Percentiles rank a stretch among this genome's conserved stretches.
Evolutionary conservation across 1,284 basidiomycete genomes (phyloP).

Genomic region (Ustilago sp.): DNA sequence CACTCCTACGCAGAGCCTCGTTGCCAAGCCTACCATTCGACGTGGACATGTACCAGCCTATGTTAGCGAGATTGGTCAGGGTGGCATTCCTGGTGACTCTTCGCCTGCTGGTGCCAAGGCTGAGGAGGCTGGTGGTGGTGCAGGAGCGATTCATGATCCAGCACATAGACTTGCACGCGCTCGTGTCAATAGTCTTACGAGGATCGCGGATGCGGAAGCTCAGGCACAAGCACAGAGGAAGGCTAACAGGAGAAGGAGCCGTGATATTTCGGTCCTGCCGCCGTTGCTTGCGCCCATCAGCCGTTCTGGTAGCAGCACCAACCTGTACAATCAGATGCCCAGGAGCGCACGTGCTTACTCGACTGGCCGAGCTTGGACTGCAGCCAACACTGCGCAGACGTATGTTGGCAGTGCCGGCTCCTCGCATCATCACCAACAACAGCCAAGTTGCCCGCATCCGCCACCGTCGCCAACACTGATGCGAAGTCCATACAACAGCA

Average conservation of each 20-base stretch:
- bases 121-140: slow-evolving; percentile 4
- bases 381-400: slow-evolving; percentile 44
- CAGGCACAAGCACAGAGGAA: slow-evolving; percentile 44
- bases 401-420: slow-evolving; percentile 53
- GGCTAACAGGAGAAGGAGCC: slow-evolving; percentile 53
- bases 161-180: slow-evolving; percentile 26
- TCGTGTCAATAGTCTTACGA: slow-evolving; percentile 42
- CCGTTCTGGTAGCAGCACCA: slow-evolving; percentile 53
- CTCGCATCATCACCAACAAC: slow-evolving; percentile 21
- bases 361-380: slow-evolving; percentile 43
- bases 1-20: slow-evolving; percentile 55
- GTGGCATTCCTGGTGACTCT: slow-evolving; percentile 58
- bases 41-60: slow-evolving; percentile 59
- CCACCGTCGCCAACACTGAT: slow-evolving; percentile 45
- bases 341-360: slow-evolving; percentile 44
- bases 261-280: slow-evolving; percentile 58
- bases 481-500: slow-evolving; percentile 47
- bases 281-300: slow-evolving; percentile 56
- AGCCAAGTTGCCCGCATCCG: not conserved
- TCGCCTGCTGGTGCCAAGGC: slow-evolving; percentile 16
- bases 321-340: slow-evolving; percentile 44
- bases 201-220: slow-evolving; percentile 34
- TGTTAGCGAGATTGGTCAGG: slow-evolving; percentile 59
- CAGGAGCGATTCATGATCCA: slow-evolving; percentile 2
- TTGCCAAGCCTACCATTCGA: slow-evolving; percentile 55